Evolutionary conservation across 192 early-diverging fungal species (phyloP).

Genomic region (Backusella luteola): DNA sequence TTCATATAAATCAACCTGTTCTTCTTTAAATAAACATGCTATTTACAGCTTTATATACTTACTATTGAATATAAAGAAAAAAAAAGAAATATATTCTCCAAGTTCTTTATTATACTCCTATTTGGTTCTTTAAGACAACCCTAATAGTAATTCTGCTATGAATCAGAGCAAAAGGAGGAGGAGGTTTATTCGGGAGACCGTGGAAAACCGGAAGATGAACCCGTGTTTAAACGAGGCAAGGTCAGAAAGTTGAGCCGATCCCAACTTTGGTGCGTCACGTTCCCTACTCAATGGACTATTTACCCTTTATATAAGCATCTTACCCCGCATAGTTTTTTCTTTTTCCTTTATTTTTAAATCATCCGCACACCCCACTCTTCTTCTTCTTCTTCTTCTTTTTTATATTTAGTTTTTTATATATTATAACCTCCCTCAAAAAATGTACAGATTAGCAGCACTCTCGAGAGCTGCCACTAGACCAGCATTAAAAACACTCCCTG

Average conservation of each 20-base stretch:
- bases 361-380: background rate
- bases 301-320: slow-evolving; percentile 1
- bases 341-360: background rate
- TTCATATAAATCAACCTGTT: background rate
- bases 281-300: background rate
- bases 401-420: slow-evolving; percentile 17
- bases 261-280: background rate
- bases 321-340: background rate
- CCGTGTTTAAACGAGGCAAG: slow-evolving; percentile 9
- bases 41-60: background rate
- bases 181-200: background rate
- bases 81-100: background rate
- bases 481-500: slow-evolving; percentile 11
- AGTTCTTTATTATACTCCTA: background rate
- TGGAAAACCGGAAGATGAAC: slow-evolving; percentile 4
- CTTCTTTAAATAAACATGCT: background rate
- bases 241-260: slow-evolving; percentile 4
- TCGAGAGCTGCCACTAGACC: slow-evolving; percentile 16
- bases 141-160: background rate
- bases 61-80: background rate
- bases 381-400: slow-evolving; percentile 8
- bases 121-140: background rate
- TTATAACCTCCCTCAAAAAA: slow-evolving; percentile 6
- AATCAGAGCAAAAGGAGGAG: background rate
- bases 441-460: slow-evolving; percentile 35